phyloP scores from a whole-genome alignment of 2,329 filamentous ascomycete species.

The Cylindrodendrum hubeiense region DNA sequence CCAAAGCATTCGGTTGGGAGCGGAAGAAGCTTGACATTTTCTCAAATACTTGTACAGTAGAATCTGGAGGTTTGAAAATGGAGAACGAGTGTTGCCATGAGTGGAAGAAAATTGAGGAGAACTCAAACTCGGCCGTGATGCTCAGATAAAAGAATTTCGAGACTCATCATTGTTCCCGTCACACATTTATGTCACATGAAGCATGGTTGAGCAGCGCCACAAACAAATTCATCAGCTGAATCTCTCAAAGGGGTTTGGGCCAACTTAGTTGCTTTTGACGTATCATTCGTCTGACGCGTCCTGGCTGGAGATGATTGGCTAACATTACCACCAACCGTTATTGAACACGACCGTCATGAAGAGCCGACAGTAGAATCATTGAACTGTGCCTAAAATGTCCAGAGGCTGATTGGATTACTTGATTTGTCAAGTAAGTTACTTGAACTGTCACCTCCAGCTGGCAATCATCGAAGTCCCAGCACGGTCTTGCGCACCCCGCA shows the following conservation, averaged over 20 bases:
- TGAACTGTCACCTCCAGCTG: too few relatives aligned
- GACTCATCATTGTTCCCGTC: neutral
- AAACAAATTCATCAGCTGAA: neutral
- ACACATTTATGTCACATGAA: neutral
- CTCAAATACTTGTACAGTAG: neutral
- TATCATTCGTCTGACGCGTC: neutral
- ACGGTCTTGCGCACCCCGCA: too few relatives aligned
- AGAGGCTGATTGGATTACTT: neutral
- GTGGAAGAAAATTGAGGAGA: neutral
- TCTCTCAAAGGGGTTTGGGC: neutral
- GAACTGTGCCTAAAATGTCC: neutral
- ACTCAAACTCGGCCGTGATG: neutral
- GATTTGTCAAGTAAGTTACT: too few relatives aligned
- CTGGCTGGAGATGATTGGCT: neutral
- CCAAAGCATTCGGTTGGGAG: neutral
- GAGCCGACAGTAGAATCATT: neutral
- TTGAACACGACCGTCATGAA: neutral
- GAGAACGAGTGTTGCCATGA: neutral
- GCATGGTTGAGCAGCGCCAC: neutral
- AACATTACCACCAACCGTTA: neutral
- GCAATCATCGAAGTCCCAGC: too few relatives aligned
- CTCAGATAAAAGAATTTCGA: neutral
- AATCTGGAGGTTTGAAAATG: neutral
- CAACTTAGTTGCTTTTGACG: neutral
- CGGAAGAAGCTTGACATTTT: constrained; percentile 4